Conservation (phyloP, 1,139 yeast genomes). For the Debaryomycetaceae sp. region DNA sequence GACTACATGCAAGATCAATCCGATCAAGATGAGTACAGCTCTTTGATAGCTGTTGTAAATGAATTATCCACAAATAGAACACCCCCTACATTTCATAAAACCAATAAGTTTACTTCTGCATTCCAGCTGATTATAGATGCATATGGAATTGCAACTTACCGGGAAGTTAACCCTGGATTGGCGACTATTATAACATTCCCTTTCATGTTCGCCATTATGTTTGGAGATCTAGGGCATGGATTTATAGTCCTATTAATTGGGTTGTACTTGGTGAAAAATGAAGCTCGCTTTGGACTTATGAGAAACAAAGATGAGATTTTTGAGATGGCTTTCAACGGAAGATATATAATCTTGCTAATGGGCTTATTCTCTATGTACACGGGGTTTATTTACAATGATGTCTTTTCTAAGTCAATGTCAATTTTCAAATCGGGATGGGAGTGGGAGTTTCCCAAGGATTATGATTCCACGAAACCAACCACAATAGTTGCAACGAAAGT, state of each 20-base stretch:
- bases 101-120: slow-evolving; percentile 88
- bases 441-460: slow-evolving; percentile 68
- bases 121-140: slow-evolving; percentile 94
- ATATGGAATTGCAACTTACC: slow-evolving; percentile 90
- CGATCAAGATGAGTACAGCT: slow-evolving; percentile 25
- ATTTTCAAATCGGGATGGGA: slow-evolving; percentile 86
- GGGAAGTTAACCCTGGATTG: slow-evolving; percentile 93
- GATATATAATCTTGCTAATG: slow-evolving; percentile 87
- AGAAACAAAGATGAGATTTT: slow-evolving; percentile 85
- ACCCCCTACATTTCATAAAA: slow-evolving; percentile 91
- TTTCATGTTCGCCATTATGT: slow-evolving; percentile 98
- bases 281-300: slow-evolving; percentile 58
- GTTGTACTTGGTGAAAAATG: slow-evolving; percentile 64
- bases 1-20: slow-evolving; percentile 6
- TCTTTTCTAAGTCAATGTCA: slow-evolving; percentile 87
- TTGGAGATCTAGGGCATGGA: slow-evolving; percentile 98
- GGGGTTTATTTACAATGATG: slow-evolving; percentile 88
- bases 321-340: slow-evolving; percentile 93
- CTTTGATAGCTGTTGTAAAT: slow-evolving; percentile 61
- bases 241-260: slow-evolving; percentile 75
- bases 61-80: slow-evolving; percentile 75
- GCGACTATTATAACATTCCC: slow-evolving; percentile 96
- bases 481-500: slow-evolving; percentile 52
- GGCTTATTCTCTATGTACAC: slow-evolving; percentile 92
- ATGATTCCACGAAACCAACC: slow-evolving; percentile 54